Base-by-base conservation (phyloP, 1,139 yeast species). In the Keqinozyma sinolaborantium region DNA sequence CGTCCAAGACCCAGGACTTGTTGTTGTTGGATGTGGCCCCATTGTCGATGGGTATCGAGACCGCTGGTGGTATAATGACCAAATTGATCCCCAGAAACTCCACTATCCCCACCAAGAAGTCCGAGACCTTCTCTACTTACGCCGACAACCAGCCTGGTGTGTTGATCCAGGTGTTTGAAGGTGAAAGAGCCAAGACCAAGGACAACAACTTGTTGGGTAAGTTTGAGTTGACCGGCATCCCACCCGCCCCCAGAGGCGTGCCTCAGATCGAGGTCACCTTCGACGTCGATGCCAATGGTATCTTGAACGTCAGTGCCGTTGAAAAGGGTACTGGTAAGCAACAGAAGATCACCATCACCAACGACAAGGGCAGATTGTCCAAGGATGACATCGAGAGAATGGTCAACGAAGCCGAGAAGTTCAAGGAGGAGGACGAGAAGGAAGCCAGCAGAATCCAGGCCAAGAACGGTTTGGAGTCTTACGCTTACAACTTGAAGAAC, bases 111-210 rank as follows among this genome's bases (percentile, higher is more conserved):
- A 85, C 97, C 45, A 83, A 85, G 70, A 88, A 88, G 71, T 85
- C 95, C 14, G 96, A 88, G 71, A 84, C 82, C 42, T 88, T 90
- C 76, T 87, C 97, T 28, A 88, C 97, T 32, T 92, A 92, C 48
- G 95, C 90, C 43, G 97, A 90, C 67, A 88, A 88, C 73, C 97
- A 90, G 69, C 95, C 95, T 44, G 90, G 95, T 58, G 97, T 90
- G 36, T 73, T 86, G 65, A 90, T 90, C 60, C 95, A 87, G 70
- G 96, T 90, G 33, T 90, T 66, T 58, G 97, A 90, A 69, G 97
- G 97, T 76, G 97, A 90, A 71, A 86, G 97, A 70, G 83, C 97
- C 30, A 77, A 82, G 70, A 87, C 94, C 36, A 88, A 84, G 71
- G 97, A 90, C 68, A 90, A 90, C 73, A 90, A 90, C 72, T 70